A percentile compares a stretch with the other conserved stretches of the same genome.
phyloP scores from a whole-genome alignment of 805 yeast genomes.

The Candida arabinofermentans region DNA sequence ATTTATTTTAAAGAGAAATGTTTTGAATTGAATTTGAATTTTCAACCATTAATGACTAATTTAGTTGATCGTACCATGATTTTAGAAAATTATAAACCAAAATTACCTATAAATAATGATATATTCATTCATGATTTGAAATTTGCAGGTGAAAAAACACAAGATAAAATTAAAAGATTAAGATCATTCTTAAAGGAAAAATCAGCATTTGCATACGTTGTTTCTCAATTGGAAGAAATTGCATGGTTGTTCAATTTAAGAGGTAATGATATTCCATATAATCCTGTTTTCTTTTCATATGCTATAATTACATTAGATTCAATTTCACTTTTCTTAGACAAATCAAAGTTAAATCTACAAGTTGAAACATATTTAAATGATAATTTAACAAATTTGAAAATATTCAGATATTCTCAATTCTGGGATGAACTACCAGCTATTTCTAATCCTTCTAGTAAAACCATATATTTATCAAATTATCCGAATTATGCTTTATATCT shows the following conservation, averaged over 20 bases:
- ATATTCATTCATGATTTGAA: slow-evolving; percentile 34
- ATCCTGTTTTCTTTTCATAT: slow-evolving; percentile 83
- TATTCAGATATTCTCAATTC: slow-evolving; percentile 53
- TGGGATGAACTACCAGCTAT: slow-evolving; percentile 49
- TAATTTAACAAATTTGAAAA: slow-evolving; percentile 26
- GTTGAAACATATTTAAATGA: slow-evolving; percentile 13
- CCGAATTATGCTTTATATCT: slow-evolving; percentile 28
- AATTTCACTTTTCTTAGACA: slow-evolving; percentile 38
- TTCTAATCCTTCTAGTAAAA: slow-evolving; percentile 4
- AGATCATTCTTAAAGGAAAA: slow-evolving; percentile 25
- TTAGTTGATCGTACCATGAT: slow-evolving; percentile 76
- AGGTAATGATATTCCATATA: slow-evolving; percentile 69
- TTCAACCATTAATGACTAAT: slow-evolving; percentile 55
- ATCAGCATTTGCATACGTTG: slow-evolving; percentile 44
- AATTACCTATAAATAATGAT: slow-evolving; percentile 22
- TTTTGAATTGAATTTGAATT: slow-evolving; percentile 35
- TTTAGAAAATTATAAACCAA: slow-evolving; percentile 20
- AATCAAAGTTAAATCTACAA: slow-evolving; percentile 34
- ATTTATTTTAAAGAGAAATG: slow-evolving; percentile 34
- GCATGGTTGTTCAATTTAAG: slow-evolving; percentile 52
- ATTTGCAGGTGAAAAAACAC: slow-evolving; percentile 38
- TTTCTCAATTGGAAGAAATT: slow-evolving; percentile 45
- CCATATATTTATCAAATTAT: slow-evolving; percentile 21
- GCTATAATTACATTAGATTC: slow-evolving; percentile 39
- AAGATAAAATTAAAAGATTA: slow-evolving; percentile 33